phyloP scores from a whole-genome alignment of 169 alveolate genomes.

The Perkinsus olseni region DNA sequence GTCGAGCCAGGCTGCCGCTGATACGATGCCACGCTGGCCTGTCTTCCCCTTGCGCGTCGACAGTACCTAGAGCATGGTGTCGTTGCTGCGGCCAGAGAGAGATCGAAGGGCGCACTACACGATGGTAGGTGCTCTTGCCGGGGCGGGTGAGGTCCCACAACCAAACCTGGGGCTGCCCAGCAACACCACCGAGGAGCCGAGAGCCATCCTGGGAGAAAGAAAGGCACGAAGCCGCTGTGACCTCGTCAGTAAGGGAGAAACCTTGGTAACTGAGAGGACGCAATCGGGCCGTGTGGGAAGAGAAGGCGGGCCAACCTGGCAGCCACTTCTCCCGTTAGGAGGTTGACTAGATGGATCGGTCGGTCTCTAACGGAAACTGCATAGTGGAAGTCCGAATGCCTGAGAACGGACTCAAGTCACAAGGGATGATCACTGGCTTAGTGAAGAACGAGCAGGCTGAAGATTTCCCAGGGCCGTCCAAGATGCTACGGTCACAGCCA shows the following conservation, averaged over 20 bases:
- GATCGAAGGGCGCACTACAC: background rate
- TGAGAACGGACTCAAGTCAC: background rate
- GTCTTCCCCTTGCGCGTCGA: background rate
- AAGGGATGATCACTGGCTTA: background rate
- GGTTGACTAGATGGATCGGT: background rate
- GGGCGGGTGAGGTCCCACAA: background rate
- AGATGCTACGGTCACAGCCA: too few relatives aligned
- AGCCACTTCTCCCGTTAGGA: background rate
- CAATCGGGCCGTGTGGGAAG: background rate
- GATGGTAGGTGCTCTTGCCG: background rate
- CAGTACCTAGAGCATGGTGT: background rate
- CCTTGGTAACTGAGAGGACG: background rate
- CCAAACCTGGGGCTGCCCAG: background rate
- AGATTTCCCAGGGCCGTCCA: too few relatives aligned
- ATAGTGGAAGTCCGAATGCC: background rate
- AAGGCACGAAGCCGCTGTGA: background rate
- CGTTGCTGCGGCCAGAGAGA: background rate
- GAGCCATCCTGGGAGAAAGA: background rate
- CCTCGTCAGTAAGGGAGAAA: background rate
- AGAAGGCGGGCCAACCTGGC: background rate
- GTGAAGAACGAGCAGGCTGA: too few relatives aligned
- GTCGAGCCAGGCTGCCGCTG: background rate
- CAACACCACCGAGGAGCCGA: background rate
- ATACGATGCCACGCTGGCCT: background rate
- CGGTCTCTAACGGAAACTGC: background rate